Evolutionary conservation across 345 rosid genomes (phyloP).

Genomic region (Kernera saxatilis): DNA sequence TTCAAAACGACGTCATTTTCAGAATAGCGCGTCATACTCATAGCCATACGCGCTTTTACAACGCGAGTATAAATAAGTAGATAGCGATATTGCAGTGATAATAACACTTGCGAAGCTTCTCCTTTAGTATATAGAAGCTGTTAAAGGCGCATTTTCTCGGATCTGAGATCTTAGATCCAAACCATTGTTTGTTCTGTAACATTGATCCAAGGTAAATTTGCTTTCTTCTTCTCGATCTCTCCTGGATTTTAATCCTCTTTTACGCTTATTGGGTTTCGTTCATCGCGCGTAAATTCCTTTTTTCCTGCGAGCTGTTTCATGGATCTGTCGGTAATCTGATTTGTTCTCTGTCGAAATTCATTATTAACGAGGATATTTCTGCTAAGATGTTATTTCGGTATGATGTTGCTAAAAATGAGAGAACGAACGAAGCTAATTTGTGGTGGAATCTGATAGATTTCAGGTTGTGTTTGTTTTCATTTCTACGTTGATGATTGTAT

Average conservation of each 20-base stretch:
- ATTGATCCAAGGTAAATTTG: conserved; percentile 25
- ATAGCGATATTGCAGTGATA: conserved; percentile 20
- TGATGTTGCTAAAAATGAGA: neutral
- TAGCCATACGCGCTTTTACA: conserved; percentile 24
- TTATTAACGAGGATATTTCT: neutral
- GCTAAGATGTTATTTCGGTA: no score
- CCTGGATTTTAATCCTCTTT: neutral
- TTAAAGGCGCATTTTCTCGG: conserved; percentile 35
- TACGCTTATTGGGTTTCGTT: conserved; percentile 7
- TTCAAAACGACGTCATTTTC: neutral
- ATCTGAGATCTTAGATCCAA: conserved; percentile 38
- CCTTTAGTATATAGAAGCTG: conserved; percentile 15
- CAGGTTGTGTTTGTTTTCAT: neutral
- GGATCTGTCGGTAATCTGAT: conserved; percentile 17
- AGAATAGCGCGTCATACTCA: conserved; percentile 2
- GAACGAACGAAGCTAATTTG: conserved; percentile 2
- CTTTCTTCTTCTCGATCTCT: neutral
- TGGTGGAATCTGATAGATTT: neutral
- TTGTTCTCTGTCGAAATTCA: neutral
- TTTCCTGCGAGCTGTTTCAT: neutral
- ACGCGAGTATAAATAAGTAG: neutral
- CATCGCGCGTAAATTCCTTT: neutral
- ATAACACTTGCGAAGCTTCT: conserved; percentile 31
- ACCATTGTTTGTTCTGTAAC: neutral
- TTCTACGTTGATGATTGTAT: neutral